Percentiles rank a stretch among this genome's conserved stretches.
Conservation (phyloP, 306 rosid species). For the Cucumis cinereus region DNA sequence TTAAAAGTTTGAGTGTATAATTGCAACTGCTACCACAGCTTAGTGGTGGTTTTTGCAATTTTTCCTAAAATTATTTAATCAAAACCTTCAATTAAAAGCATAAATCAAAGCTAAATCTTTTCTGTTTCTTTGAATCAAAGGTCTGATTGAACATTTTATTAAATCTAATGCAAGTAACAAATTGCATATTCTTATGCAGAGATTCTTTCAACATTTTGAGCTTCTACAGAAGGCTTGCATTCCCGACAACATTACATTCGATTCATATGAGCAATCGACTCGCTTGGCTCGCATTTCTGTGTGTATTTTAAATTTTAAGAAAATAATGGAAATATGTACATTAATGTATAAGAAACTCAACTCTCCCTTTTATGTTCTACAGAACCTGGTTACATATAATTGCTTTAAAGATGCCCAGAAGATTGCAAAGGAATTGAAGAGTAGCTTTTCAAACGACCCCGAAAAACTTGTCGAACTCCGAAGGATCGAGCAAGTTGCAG, state of each 20-base stretch:
- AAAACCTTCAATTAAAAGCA: not conserved
- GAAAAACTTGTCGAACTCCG: conserved; percentile 67
- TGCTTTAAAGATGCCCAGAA: conserved; percentile 87
- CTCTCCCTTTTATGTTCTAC: conserved; percentile 5
- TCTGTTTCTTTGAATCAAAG: not conserved
- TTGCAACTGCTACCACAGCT: no score
- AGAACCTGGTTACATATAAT: conserved; percentile 60
- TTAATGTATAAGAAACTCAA: not conserved
- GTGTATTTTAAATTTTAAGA: conserved; percentile 20
- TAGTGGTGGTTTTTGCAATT: no score
- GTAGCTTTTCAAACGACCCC: conserved; percentile 57
- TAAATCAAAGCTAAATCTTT: not conserved
- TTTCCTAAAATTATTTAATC: not conserved
- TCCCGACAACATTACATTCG: conserved; percentile 58
- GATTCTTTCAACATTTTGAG: conserved; percentile 89
- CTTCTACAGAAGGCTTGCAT: conserved; percentile 77
- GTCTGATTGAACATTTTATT: not conserved
- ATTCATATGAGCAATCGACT: conserved; percentile 49
- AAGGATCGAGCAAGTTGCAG: conserved; percentile 81
- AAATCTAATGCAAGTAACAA: not conserved
- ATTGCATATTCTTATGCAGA: conserved; percentile 27
- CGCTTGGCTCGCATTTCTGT: conserved; percentile 44
- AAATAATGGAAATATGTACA: not conserved
- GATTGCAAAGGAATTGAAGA: conserved; percentile 65
- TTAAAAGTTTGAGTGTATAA: no score